Base-by-base conservation (phyloP, 108 stramenopile species). In the Conticribra weissflogii region DNA sequence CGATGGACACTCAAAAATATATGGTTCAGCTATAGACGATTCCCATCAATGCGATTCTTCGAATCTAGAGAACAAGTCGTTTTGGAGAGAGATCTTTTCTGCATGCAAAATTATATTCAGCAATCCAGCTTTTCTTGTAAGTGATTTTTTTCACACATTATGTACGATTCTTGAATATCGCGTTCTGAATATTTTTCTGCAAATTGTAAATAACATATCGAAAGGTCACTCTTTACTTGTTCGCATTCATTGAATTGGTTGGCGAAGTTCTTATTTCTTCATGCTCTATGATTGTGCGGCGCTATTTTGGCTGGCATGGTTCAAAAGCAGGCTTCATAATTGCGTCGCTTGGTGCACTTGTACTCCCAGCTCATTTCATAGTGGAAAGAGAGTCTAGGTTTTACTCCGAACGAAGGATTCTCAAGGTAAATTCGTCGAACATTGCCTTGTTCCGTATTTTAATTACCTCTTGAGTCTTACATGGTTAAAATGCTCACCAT, bases 221-320 rank as follows among this genome's bases (percentile, higher is more conserved):
- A n/a, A n/a, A 75, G 75, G 67, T 68, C 2, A 84, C 86, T 45
- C 76, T 91, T 24, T 77, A 76, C 51, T 46, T 94, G 45, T 76
- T 91, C 54, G 62, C 79, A 16, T 89, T 82, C 68, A 78, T 86
- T 8, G 72, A 74, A 7, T 78, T 86, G 8, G 71, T 74, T 24
- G 75, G 83, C 12, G 92, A 93, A 69, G 69, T 88, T 0, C 61
- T 93, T 46, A 88, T 93, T 47, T 78, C 88, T 28, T 86, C 87
- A 7, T 88, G 86, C 56, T 78, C 89, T 0, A 81, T 93, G 57
- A 72, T 93, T 32, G 70, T 80, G 2, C 71, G 62, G 30, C 78
- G 85, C 14, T 93, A 93, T 62, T 93, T 93, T 58, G 49, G 58
- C 18, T 90, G 92, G 92, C 72, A 76, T 59, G 87, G 83, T 7